These are phyloP conservation scores for Cnidoscolus chayamansa DNA, from an alignment of 441 rosid genomes.

Conservation along the genomic window DNA sequence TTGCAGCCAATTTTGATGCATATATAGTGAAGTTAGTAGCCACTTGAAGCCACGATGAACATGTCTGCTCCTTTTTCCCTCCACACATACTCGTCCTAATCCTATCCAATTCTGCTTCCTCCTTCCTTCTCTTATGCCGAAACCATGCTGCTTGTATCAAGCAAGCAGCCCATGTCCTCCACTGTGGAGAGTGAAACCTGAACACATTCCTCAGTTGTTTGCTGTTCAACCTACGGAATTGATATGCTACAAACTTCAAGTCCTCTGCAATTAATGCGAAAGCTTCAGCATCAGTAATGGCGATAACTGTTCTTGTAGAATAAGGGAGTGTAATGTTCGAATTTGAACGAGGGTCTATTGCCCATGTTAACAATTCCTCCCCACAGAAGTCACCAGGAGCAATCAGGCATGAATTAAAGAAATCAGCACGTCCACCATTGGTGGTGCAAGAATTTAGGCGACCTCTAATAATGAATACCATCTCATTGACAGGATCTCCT, in stretches of 20 bases:
- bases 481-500: slow-evolving; percentile 54
- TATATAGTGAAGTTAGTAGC: slow-evolving; percentile 27
- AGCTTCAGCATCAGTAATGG: slow-evolving; percentile 53
- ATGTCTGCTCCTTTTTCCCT: slow-evolving; percentile 7
- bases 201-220: slow-evolving; percentile 45
- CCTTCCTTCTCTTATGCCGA: slow-evolving; percentile 41
- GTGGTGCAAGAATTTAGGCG: slow-evolving; percentile 50
- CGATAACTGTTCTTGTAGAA: slow-evolving; percentile 55
- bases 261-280: slow-evolving; percentile 51
- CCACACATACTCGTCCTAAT: slow-evolving; percentile 23
- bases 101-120: slow-evolving; percentile 35
- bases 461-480: slow-evolving; percentile 61
- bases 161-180: slow-evolving; percentile 72
- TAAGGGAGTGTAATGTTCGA: slow-evolving; percentile 44
- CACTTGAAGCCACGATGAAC: slow-evolving; percentile 14
- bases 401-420: slow-evolving; percentile 50
- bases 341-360: slow-evolving; percentile 50
- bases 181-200: slow-evolving; percentile 56
- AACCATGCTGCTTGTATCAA: slow-evolving; percentile 60
- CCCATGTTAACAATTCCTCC: slow-evolving; percentile 59
- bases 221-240: slow-evolving; percentile 52
- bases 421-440: slow-evolving; percentile 53
- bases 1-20: slow-evolving; percentile 32
- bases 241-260: slow-evolving; percentile 51
- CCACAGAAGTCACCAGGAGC: slow-evolving; percentile 63